These are phyloP conservation scores for Russula abietina DNA, from an alignment of 768 basidiomycete genomes.

Conservation along the genomic window DNA sequence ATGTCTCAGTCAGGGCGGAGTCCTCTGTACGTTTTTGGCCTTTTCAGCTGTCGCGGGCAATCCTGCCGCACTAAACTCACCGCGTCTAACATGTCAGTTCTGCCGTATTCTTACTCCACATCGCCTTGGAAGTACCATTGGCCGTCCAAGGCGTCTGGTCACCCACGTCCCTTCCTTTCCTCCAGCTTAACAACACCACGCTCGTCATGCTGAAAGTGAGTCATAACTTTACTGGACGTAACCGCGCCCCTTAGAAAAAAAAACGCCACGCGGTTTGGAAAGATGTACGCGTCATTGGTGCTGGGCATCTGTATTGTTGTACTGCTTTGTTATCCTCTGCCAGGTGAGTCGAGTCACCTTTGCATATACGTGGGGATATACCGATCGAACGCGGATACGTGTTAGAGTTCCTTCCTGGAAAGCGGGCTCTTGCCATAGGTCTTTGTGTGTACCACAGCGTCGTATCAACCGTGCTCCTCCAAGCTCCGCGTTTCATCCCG, in stretches of 20 bases:
- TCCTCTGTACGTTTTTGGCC: constrained; percentile 20
- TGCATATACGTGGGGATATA: background rate
- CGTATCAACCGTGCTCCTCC: constrained; percentile 66
- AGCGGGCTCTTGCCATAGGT: constrained; percentile 72
- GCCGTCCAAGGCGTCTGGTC: constrained; percentile 71
- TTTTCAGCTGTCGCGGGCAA: background rate
- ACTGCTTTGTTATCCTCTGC: constrained; percentile 62
- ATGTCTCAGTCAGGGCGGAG: constrained; percentile 27
- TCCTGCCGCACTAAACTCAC: background rate
- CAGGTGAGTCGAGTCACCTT: constrained; percentile 45
- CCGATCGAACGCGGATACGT: background rate
- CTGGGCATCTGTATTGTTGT: constrained; percentile 55
- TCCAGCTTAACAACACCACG: constrained; percentile 79
- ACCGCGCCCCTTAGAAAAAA: background rate
- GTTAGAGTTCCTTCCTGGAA: constrained; percentile 76
- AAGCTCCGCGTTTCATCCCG: constrained; percentile 76
- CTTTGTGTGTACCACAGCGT: constrained; percentile 72
- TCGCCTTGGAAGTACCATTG: constrained; percentile 71
- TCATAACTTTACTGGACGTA: background rate
- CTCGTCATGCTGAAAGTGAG: constrained; percentile 69
- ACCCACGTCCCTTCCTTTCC: constrained; percentile 58
- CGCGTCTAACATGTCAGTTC: constrained; percentile 39
- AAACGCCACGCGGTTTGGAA: background rate
- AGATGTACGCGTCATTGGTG: constrained; percentile 67
- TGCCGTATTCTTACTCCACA: constrained; percentile 68